Evolutionary conservation across 495 filamentous ascomycete genomes (phyloP), one percentile per base, ranked within the genome.

Genomic region (Penicillium manginii): DNA sequence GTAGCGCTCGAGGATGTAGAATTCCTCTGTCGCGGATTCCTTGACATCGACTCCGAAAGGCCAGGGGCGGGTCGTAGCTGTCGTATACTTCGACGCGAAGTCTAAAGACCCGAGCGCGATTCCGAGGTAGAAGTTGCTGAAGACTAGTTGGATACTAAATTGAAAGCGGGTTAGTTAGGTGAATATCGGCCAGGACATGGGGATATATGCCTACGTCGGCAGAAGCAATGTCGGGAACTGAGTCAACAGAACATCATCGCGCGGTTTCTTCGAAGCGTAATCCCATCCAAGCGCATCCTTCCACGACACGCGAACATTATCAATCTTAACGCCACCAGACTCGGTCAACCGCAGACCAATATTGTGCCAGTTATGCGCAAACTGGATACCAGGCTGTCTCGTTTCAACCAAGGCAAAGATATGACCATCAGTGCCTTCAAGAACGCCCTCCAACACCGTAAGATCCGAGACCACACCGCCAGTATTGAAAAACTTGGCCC

Each of bases 111-210:
- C 84, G 10, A 75, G 71, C 2, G 83, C 80, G 51, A 86, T 86
- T 35, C 84, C 84, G 15, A 86, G 72, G 65, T 88, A 85, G 66
- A 88, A 85, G 62, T 86, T 85, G 57, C 72, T 74, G 70, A 86
- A 88, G 55, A 85, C 81, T 1, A 86, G 78, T 60, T 86, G 84
- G 60, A 87, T 84, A 12, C 66, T 75, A 19, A 19, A 43, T 17
- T 43, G 6, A 29, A 19, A n/a, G 7, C 10, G 19, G 32, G 32
- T 51, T 12, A 33, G 59, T 10, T 26, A 23, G 22, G 43, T 39
- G 12, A 23, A 47, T 8, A 17, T 33, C 9, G 39, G 29, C 18
- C n/a, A n/a, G n/a, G n/a, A n/a, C n/a, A n/a, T n/a, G n/a, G n/a
- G n/a, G n/a, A n/a, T n/a, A n/a, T n/a, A 18, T 22, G 63, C 73